phyloP scores from a whole-genome alignment of 2,329 filamentous ascomycete genomes.

The Fusarium algeriense region DNA sequence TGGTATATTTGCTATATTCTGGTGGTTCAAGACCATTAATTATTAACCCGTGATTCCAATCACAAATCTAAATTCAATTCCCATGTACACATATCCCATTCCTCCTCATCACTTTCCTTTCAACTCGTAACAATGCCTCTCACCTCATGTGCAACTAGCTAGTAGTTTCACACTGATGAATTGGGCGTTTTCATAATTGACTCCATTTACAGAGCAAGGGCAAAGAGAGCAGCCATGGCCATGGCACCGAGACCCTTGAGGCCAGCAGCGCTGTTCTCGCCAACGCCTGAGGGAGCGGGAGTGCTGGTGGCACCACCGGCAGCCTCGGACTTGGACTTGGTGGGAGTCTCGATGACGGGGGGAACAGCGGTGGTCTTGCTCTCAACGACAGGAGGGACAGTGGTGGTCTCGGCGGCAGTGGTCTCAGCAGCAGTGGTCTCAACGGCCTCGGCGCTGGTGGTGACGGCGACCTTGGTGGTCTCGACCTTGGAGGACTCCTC shows the following conservation, averaged over 20 bases:
- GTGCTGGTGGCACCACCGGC: slow-evolving; percentile 2
- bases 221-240: slow-evolving; percentile 51
- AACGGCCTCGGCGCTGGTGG: slow-evolving; percentile 1
- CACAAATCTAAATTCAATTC: slow-evolving; percentile 1
- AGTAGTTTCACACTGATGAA: not conserved
- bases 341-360: slow-evolving; percentile 25
- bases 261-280: slow-evolving; percentile 49
- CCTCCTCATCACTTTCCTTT: slow-evolving; percentile 8
- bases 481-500: slow-evolving; percentile 21
- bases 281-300: slow-evolving; percentile 35
- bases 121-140: slow-evolving; percentile 27
- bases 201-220: slow-evolving; percentile 54
- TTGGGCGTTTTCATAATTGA: slow-evolving; percentile 9
- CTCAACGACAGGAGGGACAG: slow-evolving; percentile 28
- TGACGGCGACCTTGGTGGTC: slow-evolving; percentile 21
- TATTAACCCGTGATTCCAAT: slow-evolving; percentile 34
- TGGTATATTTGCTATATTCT: slow-evolving; percentile 33
- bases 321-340: slow-evolving; percentile 11
- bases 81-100: slow-evolving; percentile 22
- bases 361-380: slow-evolving; percentile 25
- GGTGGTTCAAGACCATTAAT: slow-evolving; percentile 37
- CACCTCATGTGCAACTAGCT: not conserved
- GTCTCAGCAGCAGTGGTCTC: slow-evolving; percentile 16
- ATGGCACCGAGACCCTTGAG: slow-evolving; percentile 50
- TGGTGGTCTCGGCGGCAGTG: slow-evolving; percentile 10